Conservation (phyloP, 2,329 filamentous ascomycete species). For the Colletotrichum destructivum region DNA sequence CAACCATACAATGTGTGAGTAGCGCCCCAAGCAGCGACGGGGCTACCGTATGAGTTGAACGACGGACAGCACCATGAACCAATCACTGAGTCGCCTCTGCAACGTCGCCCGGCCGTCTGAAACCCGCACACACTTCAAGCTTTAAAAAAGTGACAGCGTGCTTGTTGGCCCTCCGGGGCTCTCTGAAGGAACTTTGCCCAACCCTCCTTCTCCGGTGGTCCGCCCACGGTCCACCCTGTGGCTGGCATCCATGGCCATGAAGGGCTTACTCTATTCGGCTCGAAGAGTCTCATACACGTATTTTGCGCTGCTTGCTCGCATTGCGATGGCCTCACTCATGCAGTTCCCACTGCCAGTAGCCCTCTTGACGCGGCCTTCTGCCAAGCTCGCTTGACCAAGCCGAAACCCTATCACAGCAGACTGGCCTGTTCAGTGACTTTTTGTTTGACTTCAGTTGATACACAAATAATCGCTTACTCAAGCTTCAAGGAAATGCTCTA, state of each 20-base stretch:
- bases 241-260: not conserved
- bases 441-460: constrained; percentile 15
- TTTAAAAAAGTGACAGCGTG: constrained; percentile 7
- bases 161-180: not conserved
- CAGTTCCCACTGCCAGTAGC: no score
- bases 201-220: no score
- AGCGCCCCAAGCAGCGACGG: not conserved
- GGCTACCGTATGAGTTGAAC: not conserved
- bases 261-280: constrained; percentile 6
- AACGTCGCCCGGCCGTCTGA: constrained; percentile 35
- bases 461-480: constrained; percentile 3
- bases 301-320: not conserved
- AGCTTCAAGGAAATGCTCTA: constrained; percentile 4
- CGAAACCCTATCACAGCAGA: not conserved
- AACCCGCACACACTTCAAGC: constrained; percentile 22
- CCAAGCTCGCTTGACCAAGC: not conserved
- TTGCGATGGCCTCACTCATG: constrained; percentile 4
- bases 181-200: not conserved
- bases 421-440: not conserved
- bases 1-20: no score
- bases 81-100: constrained; percentile 16
- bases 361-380: not conserved
- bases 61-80: not conserved
- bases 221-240: not conserved
- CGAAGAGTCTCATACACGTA: constrained; percentile 9